Base-by-base conservation (phyloP, 129 eudicot species). In the Centella asiatica region DNA sequence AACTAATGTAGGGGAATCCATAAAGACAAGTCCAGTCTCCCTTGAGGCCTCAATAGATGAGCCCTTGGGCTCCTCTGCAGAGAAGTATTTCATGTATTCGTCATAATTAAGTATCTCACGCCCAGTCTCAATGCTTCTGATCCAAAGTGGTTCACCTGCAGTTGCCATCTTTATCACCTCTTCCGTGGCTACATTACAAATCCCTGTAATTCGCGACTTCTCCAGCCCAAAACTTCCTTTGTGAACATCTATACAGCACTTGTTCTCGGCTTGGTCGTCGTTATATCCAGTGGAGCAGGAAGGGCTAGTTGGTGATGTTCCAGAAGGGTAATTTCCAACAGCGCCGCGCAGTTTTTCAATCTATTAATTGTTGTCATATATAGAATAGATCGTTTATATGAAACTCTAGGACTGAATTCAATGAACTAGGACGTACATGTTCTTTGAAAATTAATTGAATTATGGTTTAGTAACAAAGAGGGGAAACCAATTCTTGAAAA, bases 51-150 rank as follows among this genome's bases (percentile, higher is more conserved):
- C 99, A 63, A 93, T 75, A 57, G 77, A 76, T 74, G 78, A 78
- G 74, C 63, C 76, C 69, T 72, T 85, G 12, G 69, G 73, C 69
- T 47, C 69, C 68, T 40, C 76, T 57, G 47, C 26, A 25, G 76
- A 58, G 50, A 88, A 82, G 75, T 78, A 72, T 42, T 73, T 85
- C 74, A 61, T 25, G 70, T 93, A 93, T 65, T 88, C 95, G 63
- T 88, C 99, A 52, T 93, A 93, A 64, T 93, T 93, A 42, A 93
- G 96, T 57, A 93, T 85, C 60, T 93, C 96, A 4, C 96, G 74
- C 1, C 96, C 99, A 5, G 96, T 93, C 54, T 93, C 99, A 44
- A 82, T 65, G 76, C 99, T 88, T 49, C 68, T 69, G 11, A 93
- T 69, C 99, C 99, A 93, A 72, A 93, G 60, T 8, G 99, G 96